A percentile compares a stretch with the other conserved stretches of the same genome.
phyloP scores from a whole-genome alignment of 192 early-diverging fungal species.

The Jimgerdemannia flammicorona region DNA sequence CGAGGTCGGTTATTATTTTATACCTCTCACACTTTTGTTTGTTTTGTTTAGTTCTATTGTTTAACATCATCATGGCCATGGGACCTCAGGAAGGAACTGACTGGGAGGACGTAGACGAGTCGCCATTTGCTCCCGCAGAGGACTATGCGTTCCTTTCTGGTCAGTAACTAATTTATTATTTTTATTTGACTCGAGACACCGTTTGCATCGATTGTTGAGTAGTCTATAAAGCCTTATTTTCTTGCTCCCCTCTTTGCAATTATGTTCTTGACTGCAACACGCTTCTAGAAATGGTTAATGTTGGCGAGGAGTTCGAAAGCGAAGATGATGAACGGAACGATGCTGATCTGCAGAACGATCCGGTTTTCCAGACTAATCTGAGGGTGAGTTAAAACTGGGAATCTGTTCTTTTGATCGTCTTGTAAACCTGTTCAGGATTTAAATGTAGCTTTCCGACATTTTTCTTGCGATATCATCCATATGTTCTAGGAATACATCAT shows the following conservation, averaged over 20 bases:
- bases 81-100: constrained; percentile 39
- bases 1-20: constrained; percentile 36
- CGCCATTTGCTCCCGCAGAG: constrained; percentile 35
- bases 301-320: constrained; percentile 34
- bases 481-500: constrained; percentile 45
- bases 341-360: constrained; percentile 62
- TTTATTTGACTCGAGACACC: neutral
- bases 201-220: too few species aligned
- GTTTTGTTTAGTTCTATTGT: constrained; percentile 1
- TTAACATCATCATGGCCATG: neutral
- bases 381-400: constrained; percentile 38
- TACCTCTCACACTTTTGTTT: neutral
- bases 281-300: constrained; percentile 17
- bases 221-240: too few species aligned
- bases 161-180: constrained; percentile 11
- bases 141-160: constrained; percentile 43
- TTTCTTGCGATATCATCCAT: neutral
- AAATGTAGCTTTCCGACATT: neutral
- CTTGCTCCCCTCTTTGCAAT: neutral
- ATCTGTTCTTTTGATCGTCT: constrained; percentile 6
- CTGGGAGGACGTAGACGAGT: constrained; percentile 63
- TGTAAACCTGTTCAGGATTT: neutral
- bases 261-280: constrained; percentile 5
- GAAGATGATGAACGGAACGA: constrained; percentile 62
- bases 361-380: constrained; percentile 62